Evolutionary conservation across 352 stramenopile genomes (phyloP), one percentile per base, ranked within the genome.

Genomic region (Pythium periplocum): DNA sequence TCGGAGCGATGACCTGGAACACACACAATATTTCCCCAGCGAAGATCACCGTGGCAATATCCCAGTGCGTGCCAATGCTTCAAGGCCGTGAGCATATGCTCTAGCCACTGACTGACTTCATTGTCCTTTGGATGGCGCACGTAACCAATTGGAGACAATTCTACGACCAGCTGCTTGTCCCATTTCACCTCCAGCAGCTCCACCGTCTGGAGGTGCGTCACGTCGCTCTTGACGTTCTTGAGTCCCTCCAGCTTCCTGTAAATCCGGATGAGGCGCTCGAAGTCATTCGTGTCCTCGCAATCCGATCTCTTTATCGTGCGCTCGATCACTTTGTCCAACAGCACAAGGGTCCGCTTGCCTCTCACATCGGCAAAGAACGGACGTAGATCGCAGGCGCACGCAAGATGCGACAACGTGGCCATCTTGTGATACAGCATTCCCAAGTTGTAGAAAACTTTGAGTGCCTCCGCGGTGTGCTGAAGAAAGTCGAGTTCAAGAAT

Each of bases 1-100:
- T 44, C 30, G 5, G 32, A 45, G 17, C 9, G 17, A 11, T 34
- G 3, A 5, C 34, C 36, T n/a, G 51, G 45, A n/a, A 64, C 50
- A n/a, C 12, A 40, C 40, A 64, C 61, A 44, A 64, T 61, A 41
- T 68, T 64, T 50, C 46, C 6, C 61, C 61, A 68, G 26, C 45
- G 38, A 34, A 68, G 26, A 54, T 68, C 49, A 34, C 46, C 61
- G 51, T 64, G 54, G 46, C 61, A 64, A 37, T 60, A 64, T 10
- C 38, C 45, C 30, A 44, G 53, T 17, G 45, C 41, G 48, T 64
- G 48, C 55, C 46, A 59, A 50, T 43, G 49, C 34, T 47, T 64
- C 47, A 64, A 35, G 0, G 55, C 55, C 35, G 49, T 64, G 4
- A 68, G 50, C 45, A 68, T 57, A 8, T 35, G 10, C 30, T 33